A percentile compares a stretch with the other conserved stretches of the same genome.
These are phyloP conservation scores for Ustilago shanxiensis DNA, from an alignment of 1,284 basidiomycete species.

Conservation along the genomic window DNA sequence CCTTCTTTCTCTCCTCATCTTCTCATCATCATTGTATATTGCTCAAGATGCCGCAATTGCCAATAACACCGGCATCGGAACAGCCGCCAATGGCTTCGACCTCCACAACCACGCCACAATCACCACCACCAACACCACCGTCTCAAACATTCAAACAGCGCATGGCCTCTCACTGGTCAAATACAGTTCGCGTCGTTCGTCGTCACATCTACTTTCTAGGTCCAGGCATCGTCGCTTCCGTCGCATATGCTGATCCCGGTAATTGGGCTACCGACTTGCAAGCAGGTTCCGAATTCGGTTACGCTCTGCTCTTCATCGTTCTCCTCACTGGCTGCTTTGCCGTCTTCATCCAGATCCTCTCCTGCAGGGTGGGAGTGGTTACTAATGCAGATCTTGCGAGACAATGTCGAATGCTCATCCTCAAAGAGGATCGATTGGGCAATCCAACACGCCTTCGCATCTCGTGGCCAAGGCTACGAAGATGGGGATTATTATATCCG, in stretches of 20 bases:
- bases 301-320: slow-evolving; percentile 87
- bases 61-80: slow-evolving; percentile 4
- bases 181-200: slow-evolving; percentile 28
- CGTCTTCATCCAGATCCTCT: slow-evolving; percentile 79
- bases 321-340: slow-evolving; percentile 86
- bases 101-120: not conserved
- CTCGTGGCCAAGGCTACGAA: slow-evolving; percentile 79
- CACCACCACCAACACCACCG: not conserved
- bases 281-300: slow-evolving; percentile 74
- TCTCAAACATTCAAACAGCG: slow-evolving; percentile 17
- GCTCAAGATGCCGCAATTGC: not conserved
- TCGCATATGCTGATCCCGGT: slow-evolving; percentile 64
- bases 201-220: slow-evolving; percentile 60
- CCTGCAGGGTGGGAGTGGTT: slow-evolving; percentile 74
- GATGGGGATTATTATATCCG: slow-evolving; percentile 70
- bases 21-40: not conserved
- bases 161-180: slow-evolving; percentile 17
- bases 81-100: slow-evolving; percentile 3
- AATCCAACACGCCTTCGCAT: slow-evolving; percentile 74
- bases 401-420: slow-evolving; percentile 59
- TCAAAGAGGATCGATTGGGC: slow-evolving; percentile 45
- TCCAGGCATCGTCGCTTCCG: slow-evolving; percentile 61
- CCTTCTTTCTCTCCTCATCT: not conserved
- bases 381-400: slow-evolving; percentile 70
- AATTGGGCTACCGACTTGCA: slow-evolving; percentile 69